Base-by-base conservation (phyloP, 1,284 basidiomycete genomes). In the Fomitopsis palustris region DNA sequence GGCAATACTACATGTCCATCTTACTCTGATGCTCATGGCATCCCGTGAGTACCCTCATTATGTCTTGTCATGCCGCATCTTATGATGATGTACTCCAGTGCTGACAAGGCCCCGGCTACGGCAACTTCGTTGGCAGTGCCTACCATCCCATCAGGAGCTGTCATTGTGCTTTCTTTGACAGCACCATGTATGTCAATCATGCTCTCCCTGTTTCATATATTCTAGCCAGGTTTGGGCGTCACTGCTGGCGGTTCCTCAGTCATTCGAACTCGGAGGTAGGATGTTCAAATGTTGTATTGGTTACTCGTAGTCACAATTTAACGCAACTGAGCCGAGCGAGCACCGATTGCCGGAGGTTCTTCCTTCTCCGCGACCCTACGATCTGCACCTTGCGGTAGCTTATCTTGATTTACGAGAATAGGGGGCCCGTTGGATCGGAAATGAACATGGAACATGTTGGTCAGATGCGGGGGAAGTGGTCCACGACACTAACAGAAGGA, bases 1-100 rank as follows among this genome's bases (percentile, higher is more conserved):
- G 76, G 75, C 52, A 79, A 82, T 61, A 74, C 82, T 56, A 83
- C 83, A 49, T 92, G 89, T 66, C 81, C 86, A 17, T 91, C 89
- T 0, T 91, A 80, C 69, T 91, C 89, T 43, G 87, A 89, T 64
- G 70, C 78, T 52, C 83, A 85, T 66, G 84, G 84, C 35, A 74
- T 88, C 64, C 79, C 88, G 88, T 90, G 67, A 61, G 86, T 83
- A 2, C 38, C 45, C 27, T 12, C 35, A 12, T 35, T 47, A 23
- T 47, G 23, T 47, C 45, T 47, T 33, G 37, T 41, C 35, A 38
- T 29, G 23, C 16, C 25, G 23, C 5, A 19, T 14, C 31, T 33
- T 25, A 23, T 35, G 38, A 35, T 42, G 27, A 51, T 42, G 49
- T 16, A 12, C 31, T 31, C 0, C 38, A 60, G 58, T 19, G 54